A percentile compares a stretch with the other conserved stretches of the same genome.
These are phyloP conservation scores for Gossypium australe DNA, from an alignment of 345 rosid genomes.

Conservation along the genomic window DNA sequence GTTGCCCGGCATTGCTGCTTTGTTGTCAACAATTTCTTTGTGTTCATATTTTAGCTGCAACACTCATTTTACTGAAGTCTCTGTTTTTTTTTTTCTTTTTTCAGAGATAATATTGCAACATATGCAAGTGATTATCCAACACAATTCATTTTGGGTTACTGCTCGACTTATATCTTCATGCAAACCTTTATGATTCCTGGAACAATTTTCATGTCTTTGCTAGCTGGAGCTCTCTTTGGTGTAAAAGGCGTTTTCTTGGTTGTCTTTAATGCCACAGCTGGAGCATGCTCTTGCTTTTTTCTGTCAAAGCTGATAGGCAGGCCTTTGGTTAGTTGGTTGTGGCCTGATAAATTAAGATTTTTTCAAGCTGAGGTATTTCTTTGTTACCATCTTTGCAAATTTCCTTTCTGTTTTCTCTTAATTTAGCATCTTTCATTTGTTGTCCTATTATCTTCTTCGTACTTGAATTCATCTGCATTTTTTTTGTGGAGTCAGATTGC, in stretches of 20 bases:
- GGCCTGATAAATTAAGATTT: constrained; percentile 94
- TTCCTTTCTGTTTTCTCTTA: constrained; percentile 1
- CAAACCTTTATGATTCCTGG: constrained; percentile 99
- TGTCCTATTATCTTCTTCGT: not conserved
- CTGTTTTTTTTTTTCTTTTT: constrained; percentile 9
- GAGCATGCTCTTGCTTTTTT: constrained; percentile 92
- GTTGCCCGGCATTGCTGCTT: not conserved
- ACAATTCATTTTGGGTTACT: constrained; percentile 84
- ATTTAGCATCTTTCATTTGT: not conserved
- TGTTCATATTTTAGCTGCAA: constrained; percentile 5
- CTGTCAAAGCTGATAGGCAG: constrained; percentile 88
- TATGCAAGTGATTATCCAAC: constrained; percentile 76
- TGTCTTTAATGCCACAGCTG: constrained; percentile 87
- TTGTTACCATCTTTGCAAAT: not conserved
- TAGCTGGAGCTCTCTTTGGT: constrained; percentile 98
- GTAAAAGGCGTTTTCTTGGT: constrained; percentile 86
- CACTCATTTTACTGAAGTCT: constrained; percentile 12
- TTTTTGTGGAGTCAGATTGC: constrained; percentile 50
- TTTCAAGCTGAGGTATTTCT: constrained; percentile 83
- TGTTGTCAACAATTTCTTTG: not conserved
- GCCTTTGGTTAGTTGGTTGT: constrained; percentile 86
- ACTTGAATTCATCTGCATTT: not conserved
- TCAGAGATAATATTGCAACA: constrained; percentile 75
- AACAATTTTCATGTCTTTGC: constrained; percentile 95
- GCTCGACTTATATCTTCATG: constrained; percentile 96